Percentiles rank a stretch among this genome's conserved stretches.
Conservation (phyloP, 2,329 filamentous ascomycete species). For the Pyrenophora tritici-repentis region DNA sequence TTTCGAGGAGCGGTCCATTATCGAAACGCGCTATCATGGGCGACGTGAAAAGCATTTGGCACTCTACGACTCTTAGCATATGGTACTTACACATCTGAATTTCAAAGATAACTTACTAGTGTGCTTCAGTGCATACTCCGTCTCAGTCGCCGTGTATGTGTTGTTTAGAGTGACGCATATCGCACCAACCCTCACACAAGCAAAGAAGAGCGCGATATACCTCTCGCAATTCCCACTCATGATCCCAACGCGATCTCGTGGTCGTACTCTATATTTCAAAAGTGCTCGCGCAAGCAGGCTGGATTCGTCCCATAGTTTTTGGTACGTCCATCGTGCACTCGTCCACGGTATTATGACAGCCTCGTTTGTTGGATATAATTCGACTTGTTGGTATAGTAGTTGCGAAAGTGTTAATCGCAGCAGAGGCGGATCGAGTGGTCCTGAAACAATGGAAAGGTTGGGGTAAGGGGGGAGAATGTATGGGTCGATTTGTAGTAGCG, state of each 20-base stretch:
- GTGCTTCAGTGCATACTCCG: slow-evolving; percentile 72
- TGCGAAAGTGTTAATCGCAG: slow-evolving; percentile 74
- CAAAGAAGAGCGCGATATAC: slow-evolving; percentile 71
- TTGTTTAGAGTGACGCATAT: slow-evolving; percentile 78
- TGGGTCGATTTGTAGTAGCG: slow-evolving; percentile 45
- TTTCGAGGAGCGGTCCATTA: slow-evolving; percentile 62
- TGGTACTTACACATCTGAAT: too few relatives aligned
- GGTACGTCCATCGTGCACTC: slow-evolving; percentile 71
- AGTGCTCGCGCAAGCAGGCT: slow-evolving; percentile 53
- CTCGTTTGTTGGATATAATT: slow-evolving; percentile 67
- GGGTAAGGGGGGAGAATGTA: slow-evolving; percentile 46
- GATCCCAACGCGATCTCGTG: slow-evolving; percentile 73
- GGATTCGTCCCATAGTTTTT: slow-evolving; percentile 48
- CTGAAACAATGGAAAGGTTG: slow-evolving; percentile 65
- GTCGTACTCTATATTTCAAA: slow-evolving; percentile 67
- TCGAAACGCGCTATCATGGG: slow-evolving; percentile 69
- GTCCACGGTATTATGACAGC: slow-evolving; percentile 78
- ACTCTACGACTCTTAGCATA: slow-evolving; percentile 55
- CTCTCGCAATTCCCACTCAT: slow-evolving; percentile 69
- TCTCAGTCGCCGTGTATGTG: slow-evolving; percentile 76
- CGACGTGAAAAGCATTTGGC: slow-evolving; percentile 74
- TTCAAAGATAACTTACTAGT: slow-evolving; percentile 62
- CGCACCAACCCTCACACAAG: slow-evolving; percentile 59
- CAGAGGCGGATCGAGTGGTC: slow-evolving; percentile 70
- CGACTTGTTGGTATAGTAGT: slow-evolving; percentile 71